phyloP scores from a whole-genome alignment of 345 rosid species.

The Dimocarpus longan region DNA sequence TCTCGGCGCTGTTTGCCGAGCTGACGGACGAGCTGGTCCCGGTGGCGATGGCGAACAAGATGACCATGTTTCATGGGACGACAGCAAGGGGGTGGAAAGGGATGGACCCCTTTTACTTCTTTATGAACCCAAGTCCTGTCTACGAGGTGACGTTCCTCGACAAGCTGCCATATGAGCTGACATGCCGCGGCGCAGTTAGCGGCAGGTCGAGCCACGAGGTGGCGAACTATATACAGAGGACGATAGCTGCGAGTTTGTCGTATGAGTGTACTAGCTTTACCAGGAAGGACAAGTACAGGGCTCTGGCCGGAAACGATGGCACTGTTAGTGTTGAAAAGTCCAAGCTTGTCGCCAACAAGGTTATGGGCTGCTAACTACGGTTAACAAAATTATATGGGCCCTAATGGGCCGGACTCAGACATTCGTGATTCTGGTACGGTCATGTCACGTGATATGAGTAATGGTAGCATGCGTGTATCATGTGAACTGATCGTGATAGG shows the following conservation, averaged over 20 bases:
- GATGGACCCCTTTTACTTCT: slow-evolving; percentile 84
- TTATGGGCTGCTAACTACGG: slow-evolving; percentile 40
- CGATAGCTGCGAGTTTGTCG: slow-evolving; percentile 68
- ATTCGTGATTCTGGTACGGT: no score
- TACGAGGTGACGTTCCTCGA: slow-evolving; percentile 79
- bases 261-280: slow-evolving; percentile 82
- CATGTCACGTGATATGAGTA: no score
- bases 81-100: slow-evolving; percentile 92
- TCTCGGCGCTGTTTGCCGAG: slow-evolving; percentile 72
- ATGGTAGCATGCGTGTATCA: no score
- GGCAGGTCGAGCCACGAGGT: slow-evolving; percentile 83
- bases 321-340: slow-evolving; percentile 37
- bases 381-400: no score
- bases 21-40: slow-evolving; percentile 75
- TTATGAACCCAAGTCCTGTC: slow-evolving; percentile 88
- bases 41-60: slow-evolving; percentile 74
- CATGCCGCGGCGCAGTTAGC: slow-evolving; percentile 32
- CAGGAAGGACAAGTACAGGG: slow-evolving; percentile 75
- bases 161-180: slow-evolving; percentile 61
- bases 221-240: slow-evolving; percentile 79
- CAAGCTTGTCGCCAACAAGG: slow-evolving; percentile 25
- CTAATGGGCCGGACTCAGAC: no score
- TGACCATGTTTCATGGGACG: slow-evolving; percentile 87
- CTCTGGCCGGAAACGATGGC: slow-evolving; percentile 82
- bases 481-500: no score